Evolutionary conservation across 176 grass and related monocot species (phyloP).

Genomic region (Triticum timopheevii): DNA sequence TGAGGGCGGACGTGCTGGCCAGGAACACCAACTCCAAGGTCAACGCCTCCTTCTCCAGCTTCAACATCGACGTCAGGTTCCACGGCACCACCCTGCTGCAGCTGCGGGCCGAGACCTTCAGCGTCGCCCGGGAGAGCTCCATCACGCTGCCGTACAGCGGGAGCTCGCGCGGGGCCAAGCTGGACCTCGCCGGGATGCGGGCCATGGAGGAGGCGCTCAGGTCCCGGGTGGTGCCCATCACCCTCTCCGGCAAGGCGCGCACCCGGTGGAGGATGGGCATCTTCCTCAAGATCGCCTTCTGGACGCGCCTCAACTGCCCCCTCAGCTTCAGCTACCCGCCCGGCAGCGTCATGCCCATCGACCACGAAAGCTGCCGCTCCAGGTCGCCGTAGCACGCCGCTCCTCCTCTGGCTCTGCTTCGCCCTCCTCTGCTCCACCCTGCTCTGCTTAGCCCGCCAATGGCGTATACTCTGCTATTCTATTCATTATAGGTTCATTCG

Average conservation of each 20-base stretch:
- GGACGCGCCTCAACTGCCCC: conserved; percentile 58
- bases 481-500: too few relatives aligned
- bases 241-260: conserved; percentile 60
- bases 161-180: conserved; percentile 3
- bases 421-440: not conserved
- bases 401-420: not conserved
- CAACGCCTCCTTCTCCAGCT: conserved; percentile 62
- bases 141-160: conserved; percentile 45
- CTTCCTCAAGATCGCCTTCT: conserved; percentile 57
- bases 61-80: conserved; percentile 57
- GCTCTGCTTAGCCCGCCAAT: not conserved
- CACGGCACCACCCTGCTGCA: conserved; percentile 46
- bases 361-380: conserved; percentile 35
- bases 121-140: conserved; percentile 49
- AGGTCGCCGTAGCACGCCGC: conserved; percentile 27
- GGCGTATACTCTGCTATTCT: too few relatives aligned
- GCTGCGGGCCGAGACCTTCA: conserved; percentile 47
- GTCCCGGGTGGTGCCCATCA: conserved; percentile 48
- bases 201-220: conserved; percentile 51
- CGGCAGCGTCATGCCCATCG: conserved; percentile 49
- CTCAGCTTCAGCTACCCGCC: conserved; percentile 61
- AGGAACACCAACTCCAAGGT: conserved; percentile 68
- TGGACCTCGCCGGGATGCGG: conserved; percentile 40
- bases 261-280: conserved; percentile 74
- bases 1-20: not conserved